Evolutionary conservation across 2,329 filamentous ascomycete species (phyloP).

Genomic region (Aspergillus candidus): DNA sequence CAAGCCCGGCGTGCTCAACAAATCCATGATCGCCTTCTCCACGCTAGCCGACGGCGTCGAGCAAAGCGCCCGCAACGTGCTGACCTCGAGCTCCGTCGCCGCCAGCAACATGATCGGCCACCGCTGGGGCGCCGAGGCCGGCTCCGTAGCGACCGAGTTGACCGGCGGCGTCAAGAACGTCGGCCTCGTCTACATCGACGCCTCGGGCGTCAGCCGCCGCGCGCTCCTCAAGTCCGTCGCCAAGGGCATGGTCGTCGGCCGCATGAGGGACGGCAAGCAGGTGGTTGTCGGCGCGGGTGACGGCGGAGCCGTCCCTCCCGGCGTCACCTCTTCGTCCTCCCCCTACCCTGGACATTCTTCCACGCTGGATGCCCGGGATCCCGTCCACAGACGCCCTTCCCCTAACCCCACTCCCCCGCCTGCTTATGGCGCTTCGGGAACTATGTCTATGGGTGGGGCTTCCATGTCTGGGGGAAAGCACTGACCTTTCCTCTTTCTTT

Average conservation of each 20-base stretch:
- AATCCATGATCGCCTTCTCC: slow-evolving; percentile 91
- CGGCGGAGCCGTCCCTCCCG: slow-evolving; percentile 33
- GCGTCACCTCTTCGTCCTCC: slow-evolving; percentile 3
- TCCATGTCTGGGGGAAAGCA: slow-evolving; percentile 29
- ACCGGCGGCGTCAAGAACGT: slow-evolving; percentile 92
- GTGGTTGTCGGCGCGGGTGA: slow-evolving; percentile 44
- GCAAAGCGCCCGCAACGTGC: slow-evolving; percentile 71
- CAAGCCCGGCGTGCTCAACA: slow-evolving; percentile 90
- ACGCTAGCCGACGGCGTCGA: slow-evolving; percentile 93
- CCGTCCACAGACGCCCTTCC: slow-evolving; percentile 24
- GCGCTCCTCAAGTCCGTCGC: slow-evolving; percentile 92
- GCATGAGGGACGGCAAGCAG: slow-evolving; percentile 44
- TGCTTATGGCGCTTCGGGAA: slow-evolving; percentile 34
- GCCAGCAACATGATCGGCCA: slow-evolving; percentile 83
- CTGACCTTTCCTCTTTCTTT: background rate
- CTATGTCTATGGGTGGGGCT: slow-evolving; percentile 28
- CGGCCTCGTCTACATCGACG: slow-evolving; percentile 93
- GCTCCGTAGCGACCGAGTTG: slow-evolving; percentile 66
- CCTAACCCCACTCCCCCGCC: slow-evolving; percentile 36
- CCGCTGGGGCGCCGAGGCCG: slow-evolving; percentile 80
- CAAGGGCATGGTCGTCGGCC: slow-evolving; percentile 71
- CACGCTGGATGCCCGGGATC: slow-evolving; percentile 10
- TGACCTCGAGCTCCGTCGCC: slow-evolving; percentile 68
- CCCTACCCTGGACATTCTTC: too few relatives aligned
- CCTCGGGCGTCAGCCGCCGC: slow-evolving; percentile 80